phyloP scores from a whole-genome alignment of 352 stramenopile genomes.

The Pythium brachiatum region DNA sequence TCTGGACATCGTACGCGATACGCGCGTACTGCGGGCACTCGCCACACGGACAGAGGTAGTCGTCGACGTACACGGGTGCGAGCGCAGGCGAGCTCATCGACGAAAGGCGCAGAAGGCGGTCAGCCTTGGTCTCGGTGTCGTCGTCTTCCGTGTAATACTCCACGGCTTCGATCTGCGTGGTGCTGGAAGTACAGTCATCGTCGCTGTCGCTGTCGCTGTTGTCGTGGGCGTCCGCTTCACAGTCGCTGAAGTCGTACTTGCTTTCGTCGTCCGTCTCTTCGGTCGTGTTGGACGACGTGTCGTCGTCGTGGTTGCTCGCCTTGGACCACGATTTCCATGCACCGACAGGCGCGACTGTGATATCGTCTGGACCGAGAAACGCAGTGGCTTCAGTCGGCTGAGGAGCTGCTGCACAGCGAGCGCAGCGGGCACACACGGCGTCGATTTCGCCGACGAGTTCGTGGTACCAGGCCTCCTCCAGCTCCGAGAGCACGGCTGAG shows the following conservation, averaged over 20 bases:
- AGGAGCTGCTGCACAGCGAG: neutral
- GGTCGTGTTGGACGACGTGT: constrained; percentile 38
- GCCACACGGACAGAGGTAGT: constrained; percentile 64
- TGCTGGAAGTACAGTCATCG: constrained; percentile 1
- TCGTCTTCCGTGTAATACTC: constrained; percentile 28
- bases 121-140: constrained; percentile 34
- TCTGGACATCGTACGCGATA: constrained; percentile 47
- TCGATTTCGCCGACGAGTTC: constrained; percentile 14
- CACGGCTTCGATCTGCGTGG: neutral
- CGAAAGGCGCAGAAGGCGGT: constrained; percentile 32
- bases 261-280: constrained; percentile 51
- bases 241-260: constrained; percentile 26
- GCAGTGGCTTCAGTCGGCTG: neutral
- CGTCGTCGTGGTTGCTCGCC: constrained; percentile 30
- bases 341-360: constrained; percentile 12
- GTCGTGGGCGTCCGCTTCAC: constrained; percentile 25
- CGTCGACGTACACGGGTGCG: constrained; percentile 40
- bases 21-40: constrained; percentile 56
- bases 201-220: constrained; percentile 29
- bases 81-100: constrained; percentile 25
- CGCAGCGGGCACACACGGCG: neutral
- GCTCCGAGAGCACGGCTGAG: constrained; percentile 18
- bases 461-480: constrained; percentile 24
- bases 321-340: neutral
- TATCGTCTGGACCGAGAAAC: constrained; percentile 18